A percentile compares a stretch with the other conserved stretches of the same genome.
Conservation (phyloP, 352 stramenopile species). For the Nothophytophthora sp. region DNA sequence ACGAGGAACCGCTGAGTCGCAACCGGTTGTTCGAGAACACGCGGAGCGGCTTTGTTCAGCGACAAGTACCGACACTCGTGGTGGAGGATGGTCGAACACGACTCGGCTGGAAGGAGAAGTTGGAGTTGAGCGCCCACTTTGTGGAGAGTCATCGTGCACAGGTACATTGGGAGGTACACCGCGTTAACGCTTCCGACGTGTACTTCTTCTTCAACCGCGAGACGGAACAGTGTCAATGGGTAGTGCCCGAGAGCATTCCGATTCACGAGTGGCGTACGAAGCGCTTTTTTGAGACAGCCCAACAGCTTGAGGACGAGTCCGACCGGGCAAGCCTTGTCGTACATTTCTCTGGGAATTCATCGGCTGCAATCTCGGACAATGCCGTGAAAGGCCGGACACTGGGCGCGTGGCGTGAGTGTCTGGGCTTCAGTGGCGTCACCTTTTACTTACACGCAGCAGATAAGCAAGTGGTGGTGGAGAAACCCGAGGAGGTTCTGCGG, state of each 20-base stretch:
- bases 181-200: slow-evolving; percentile 50
- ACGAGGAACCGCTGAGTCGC: slow-evolving; percentile 50
- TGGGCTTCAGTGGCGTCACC: slow-evolving; percentile 40
- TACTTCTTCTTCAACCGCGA: slow-evolving; percentile 80
- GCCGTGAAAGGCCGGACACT: slow-evolving; percentile 39
- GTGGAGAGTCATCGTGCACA: slow-evolving; percentile 50
- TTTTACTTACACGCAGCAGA: slow-evolving; percentile 53
- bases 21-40: slow-evolving; percentile 71
- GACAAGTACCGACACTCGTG: slow-evolving; percentile 53
- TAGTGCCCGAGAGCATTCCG: slow-evolving; percentile 30
- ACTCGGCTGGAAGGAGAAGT: slow-evolving; percentile 73
- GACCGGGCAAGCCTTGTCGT: slow-evolving; percentile 46
- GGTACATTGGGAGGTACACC: slow-evolving; percentile 64
- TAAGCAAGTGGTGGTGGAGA: slow-evolving; percentile 45
- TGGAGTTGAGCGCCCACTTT: slow-evolving; percentile 41
- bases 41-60: slow-evolving; percentile 61
- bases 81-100: slow-evolving; percentile 25
- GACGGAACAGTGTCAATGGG: slow-evolving; percentile 56
- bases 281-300: slow-evolving; percentile 49
- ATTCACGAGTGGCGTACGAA: slow-evolving; percentile 51
- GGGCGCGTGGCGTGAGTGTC: slow-evolving; percentile 57
- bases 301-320: slow-evolving; percentile 48
- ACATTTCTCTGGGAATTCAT: slow-evolving; percentile 42
- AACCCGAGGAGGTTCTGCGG: slow-evolving; percentile 48
- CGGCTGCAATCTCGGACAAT: slow-evolving; percentile 38